Conservation (phyloP, 768 basidiomycete genomes). For the Auricularia heimuer region DNA sequence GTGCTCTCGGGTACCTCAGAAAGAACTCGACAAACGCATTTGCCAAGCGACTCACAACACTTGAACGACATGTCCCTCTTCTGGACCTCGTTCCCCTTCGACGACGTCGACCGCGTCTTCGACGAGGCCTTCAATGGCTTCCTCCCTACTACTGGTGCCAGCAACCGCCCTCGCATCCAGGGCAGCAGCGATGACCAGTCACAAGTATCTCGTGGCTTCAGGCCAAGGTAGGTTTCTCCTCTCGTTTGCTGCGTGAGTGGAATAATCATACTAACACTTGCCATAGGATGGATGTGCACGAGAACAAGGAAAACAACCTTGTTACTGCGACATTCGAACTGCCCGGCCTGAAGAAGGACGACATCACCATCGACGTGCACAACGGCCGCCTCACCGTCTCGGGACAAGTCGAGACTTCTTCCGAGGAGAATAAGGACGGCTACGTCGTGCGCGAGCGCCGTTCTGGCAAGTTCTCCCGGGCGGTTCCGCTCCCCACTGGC, state of each 20-base stretch:
- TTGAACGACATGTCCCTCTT: background rate
- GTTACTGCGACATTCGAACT: conserved; percentile 47
- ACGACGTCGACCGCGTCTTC: background rate
- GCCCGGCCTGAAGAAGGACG: conserved; percentile 41
- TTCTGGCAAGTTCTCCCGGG: conserved; percentile 40
- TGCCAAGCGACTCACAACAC: too few species aligned
- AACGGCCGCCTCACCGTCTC: conserved; percentile 27
- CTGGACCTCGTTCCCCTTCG: background rate
- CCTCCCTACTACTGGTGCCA: background rate
- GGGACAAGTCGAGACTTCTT: too few species aligned
- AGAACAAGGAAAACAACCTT: conserved; percentile 28
- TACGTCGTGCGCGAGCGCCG: conserved; percentile 38
- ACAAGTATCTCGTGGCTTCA: background rate
- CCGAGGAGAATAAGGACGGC: conserved; percentile 13
- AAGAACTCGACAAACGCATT: background rate
- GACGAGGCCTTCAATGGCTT: background rate
- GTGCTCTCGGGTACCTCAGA: too few species aligned
- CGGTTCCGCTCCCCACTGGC: conserved; percentile 37
- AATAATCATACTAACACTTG: background rate
- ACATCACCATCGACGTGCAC: conserved; percentile 24
- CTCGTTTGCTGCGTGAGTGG: too few species aligned
- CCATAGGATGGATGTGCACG: conserved; percentile 33
- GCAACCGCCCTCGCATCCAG: too few species aligned
- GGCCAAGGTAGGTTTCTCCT: background rate
- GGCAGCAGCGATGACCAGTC: background rate